Conservation (phyloP, 1,284 basidiomycete genomes). For the Moesziomyces sp. region DNA sequence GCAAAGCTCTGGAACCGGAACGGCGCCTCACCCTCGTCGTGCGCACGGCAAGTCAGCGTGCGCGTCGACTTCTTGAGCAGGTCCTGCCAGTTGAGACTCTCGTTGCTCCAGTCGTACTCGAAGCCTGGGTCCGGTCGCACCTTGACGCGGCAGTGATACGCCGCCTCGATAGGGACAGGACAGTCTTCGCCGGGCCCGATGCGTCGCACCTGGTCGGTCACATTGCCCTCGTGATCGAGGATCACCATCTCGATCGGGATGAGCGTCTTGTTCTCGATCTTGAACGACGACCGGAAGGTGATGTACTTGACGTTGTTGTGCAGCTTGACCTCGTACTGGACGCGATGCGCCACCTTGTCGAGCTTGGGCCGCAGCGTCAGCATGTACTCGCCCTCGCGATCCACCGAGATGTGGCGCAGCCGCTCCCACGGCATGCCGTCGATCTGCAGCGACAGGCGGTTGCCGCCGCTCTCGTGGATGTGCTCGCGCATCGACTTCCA, state of each 20-base stretch:
- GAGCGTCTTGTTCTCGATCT: constrained; percentile 89
- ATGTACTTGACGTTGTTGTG: constrained; percentile 95
- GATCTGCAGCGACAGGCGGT: constrained; percentile 72
- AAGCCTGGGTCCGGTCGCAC: constrained; percentile 95
- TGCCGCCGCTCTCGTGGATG: constrained; percentile 55
- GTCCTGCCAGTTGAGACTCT: constrained; percentile 89
- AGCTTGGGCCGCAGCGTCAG: constrained; percentile 85
- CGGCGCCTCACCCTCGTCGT: constrained; percentile 83
- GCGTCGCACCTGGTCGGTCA: constrained; percentile 83
- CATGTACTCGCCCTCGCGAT: constrained; percentile 91
- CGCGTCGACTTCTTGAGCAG: constrained; percentile 79
- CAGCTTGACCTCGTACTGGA: constrained; percentile 90
- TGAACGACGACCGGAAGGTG: constrained; percentile 92
- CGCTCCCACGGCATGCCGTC: constrained; percentile 91
- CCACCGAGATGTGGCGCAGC: constrained; percentile 87
- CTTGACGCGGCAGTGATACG: constrained; percentile 83
- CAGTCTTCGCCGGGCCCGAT: constrained; percentile 90
- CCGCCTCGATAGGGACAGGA: constrained; percentile 89
- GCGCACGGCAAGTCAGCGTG: constrained; percentile 86
- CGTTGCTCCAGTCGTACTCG: constrained; percentile 90
- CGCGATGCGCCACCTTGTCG: constrained; percentile 80
- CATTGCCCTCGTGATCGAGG: constrained; percentile 85
- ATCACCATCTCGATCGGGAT: constrained; percentile 93
- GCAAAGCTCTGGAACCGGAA: constrained; percentile 97
- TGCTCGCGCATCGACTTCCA: constrained; percentile 90